Base-by-base conservation (phyloP, 2,329 filamentous ascomycete genomes). In the Beauveria bassiana region DNA sequence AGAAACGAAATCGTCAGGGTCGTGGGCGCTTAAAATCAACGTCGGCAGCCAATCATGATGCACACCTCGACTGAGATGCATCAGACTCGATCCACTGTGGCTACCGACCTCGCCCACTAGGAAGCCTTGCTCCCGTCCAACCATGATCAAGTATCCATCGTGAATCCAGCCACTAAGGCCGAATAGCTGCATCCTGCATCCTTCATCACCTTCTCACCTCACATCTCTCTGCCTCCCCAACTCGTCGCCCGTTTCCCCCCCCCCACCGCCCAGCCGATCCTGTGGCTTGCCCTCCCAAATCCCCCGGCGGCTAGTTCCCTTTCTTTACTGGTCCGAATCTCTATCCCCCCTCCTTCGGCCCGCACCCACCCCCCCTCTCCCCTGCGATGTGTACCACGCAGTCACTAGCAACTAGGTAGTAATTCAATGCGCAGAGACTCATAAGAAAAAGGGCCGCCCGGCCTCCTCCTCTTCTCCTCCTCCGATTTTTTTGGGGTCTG, bases 21-120 rank as follows among this genome's bases (percentile, higher is more conserved):
- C 28, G 53, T 57, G 53, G 55, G 61, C 61, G 61, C 61, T 59
- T 62, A 62, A 28, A 51, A 53, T 20, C n/a, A 58, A 22, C 47
- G 31, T n/a, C 20, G 8, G 12, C 47, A 53, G 40, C 61, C 61
- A 62, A 62, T 22, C 47, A 62, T 12, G 3, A 5, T 34, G 31
- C 31, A 34, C 31, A 34, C 14, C 31, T 34, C 31, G 31, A 34
- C 31, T 34, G 31, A 34, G 31, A 34, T 34, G 26, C 59, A 52
- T 12, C 3, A 20, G 12, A 22, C 34, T 7, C 6, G 31, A 12
- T 34, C 31, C 31, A 34, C 31, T 34, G 31, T 26, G 38, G 52
- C 52, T 18, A 43, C 38, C 28, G 28, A 22, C 52, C 22, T 43
- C 34, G 40, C 14, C 34, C 52, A 45, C 40, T 55, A n/a, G 20